These are phyloP conservation scores for Trichosporon inkin DNA, from an alignment of 1,284 basidiomycete species.

Conservation along the genomic window DNA sequence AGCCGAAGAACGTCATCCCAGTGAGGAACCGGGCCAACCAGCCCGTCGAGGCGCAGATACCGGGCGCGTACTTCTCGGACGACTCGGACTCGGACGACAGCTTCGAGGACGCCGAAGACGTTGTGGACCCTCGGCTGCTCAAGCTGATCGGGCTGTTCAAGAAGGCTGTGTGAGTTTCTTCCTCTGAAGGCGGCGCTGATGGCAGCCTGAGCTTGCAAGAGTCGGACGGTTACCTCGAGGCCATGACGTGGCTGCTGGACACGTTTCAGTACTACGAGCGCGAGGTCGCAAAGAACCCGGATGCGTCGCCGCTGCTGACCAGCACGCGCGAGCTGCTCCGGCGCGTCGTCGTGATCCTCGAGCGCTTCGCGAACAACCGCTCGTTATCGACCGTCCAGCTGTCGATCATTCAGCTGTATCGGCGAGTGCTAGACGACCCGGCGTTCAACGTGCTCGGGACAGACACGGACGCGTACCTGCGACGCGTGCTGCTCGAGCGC, in stretches of 20 bases:
- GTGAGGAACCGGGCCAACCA: conserved; percentile 7
- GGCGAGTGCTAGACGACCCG: conserved; percentile 5
- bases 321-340: conserved; percentile 46
- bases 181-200: background rate
- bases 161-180: conserved; percentile 9
- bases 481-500: conserved; percentile 10
- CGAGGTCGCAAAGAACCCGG: conserved; percentile 25
- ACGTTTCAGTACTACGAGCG: conserved; percentile 18
- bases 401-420: conserved; percentile 15
- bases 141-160: conserved; percentile 54
- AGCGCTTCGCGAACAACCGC: conserved; percentile 16
- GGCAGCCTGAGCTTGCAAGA: conserved; percentile 9
- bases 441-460: background rate
- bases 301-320: conserved; percentile 14
- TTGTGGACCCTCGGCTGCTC: conserved; percentile 51
- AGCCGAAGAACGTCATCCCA: background rate
- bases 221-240: conserved; percentile 10
- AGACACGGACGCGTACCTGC: conserved; percentile 12
- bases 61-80: conserved; percentile 41
- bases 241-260: conserved; percentile 22
- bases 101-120: conserved; percentile 6
- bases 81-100: conserved; percentile 8
- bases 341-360: conserved; percentile 11
- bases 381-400: conserved; percentile 13
- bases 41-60: conserved; percentile 12